A percentile compares a stretch with the other conserved stretches of the same genome.
These are phyloP conservation scores for Lathyrus sativus DNA, from an alignment of 306 rosid species.

Conservation along the genomic window DNA sequence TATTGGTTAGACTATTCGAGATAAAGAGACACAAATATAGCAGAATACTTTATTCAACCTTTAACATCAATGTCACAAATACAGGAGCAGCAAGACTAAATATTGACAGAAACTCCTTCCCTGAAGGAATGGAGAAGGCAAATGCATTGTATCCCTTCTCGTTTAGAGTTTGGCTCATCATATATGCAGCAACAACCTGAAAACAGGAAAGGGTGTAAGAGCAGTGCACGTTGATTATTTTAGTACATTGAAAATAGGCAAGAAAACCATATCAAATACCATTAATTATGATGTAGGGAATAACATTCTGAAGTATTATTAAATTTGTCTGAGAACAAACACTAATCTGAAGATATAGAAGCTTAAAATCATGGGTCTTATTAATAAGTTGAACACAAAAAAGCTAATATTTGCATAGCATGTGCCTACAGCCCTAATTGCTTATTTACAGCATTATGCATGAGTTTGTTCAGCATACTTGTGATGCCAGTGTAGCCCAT, in stretches of 20 bases:
- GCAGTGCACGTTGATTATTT: slow-evolving; percentile 4
- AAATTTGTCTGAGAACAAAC: not conserved
- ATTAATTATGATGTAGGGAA: not conserved
- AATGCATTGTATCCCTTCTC: slow-evolving; percentile 63
- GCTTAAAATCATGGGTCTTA: not conserved
- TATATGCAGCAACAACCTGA: slow-evolving; percentile 71
- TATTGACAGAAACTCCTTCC: slow-evolving; percentile 50
- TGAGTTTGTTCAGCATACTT: slow-evolving; percentile 50
- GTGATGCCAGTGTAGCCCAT: slow-evolving; percentile 84
- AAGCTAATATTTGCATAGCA: not conserved
- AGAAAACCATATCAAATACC: slow-evolving; percentile 10
- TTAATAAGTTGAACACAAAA: not conserved
- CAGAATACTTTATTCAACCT: slow-evolving; percentile 46
- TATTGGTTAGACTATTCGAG: slow-evolving; percentile 14
- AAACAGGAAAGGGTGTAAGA: not conserved
- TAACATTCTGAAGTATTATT: not conserved
- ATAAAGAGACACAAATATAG: slow-evolving; percentile 1
- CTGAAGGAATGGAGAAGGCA: slow-evolving; percentile 61
- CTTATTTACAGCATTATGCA: not conserved
- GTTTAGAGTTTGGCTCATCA: slow-evolving; percentile 67
- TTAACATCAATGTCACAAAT: slow-evolving; percentile 66
- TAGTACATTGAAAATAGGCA: slow-evolving; percentile 11
- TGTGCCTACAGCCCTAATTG: not conserved
- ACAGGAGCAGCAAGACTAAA: slow-evolving; percentile 71
- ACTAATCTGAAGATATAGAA: not conserved